Conservation (phyloP, 495 filamentous ascomycete species). For the Bombardia bombarda region DNA sequence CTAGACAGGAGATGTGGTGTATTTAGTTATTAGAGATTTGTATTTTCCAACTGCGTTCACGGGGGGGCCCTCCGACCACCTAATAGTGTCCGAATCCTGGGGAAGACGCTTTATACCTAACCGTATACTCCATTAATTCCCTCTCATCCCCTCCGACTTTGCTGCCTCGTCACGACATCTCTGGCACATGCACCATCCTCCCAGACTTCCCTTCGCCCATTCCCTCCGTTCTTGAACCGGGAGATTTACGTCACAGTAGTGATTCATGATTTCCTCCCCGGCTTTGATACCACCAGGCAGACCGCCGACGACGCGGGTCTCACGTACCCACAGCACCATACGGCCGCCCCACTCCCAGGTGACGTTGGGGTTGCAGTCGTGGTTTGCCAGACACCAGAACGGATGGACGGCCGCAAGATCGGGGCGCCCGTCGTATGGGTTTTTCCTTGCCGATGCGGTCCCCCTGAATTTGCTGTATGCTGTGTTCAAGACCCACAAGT, state of each 20-base stretch:
- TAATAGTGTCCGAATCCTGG: no score
- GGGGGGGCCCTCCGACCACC: no score
- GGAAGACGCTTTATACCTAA: no score
- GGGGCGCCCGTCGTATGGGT: slow-evolving; percentile 60
- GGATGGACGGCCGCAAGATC: slow-evolving; percentile 64
- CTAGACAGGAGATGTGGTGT: no score
- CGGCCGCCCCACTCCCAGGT: slow-evolving; percentile 87
- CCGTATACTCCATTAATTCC: no score
- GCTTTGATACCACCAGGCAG: slow-evolving; percentile 52
- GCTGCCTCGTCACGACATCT: slow-evolving; percentile 60
- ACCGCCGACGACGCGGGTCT: slow-evolving; percentile 30
- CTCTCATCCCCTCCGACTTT: no score
- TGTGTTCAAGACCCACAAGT: slow-evolving; percentile 92
- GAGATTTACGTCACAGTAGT: slow-evolving; percentile 87
- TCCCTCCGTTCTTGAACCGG: slow-evolving; percentile 73
- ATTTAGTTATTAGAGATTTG: no score
- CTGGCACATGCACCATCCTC: slow-evolving; percentile 75
- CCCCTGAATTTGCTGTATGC: slow-evolving; percentile 89
- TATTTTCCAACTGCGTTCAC: no score
- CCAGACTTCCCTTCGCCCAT: slow-evolving; percentile 78
- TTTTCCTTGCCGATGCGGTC: slow-evolving; percentile 77
- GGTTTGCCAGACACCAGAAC: slow-evolving; percentile 66
- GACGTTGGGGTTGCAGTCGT: slow-evolving; percentile 90
- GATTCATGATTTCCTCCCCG: slow-evolving; percentile 80
- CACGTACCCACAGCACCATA: slow-evolving; percentile 56